Evolutionary conservation across 768 basidiomycete genomes (phyloP).

Genomic region (Boletus insuetus): DNA sequence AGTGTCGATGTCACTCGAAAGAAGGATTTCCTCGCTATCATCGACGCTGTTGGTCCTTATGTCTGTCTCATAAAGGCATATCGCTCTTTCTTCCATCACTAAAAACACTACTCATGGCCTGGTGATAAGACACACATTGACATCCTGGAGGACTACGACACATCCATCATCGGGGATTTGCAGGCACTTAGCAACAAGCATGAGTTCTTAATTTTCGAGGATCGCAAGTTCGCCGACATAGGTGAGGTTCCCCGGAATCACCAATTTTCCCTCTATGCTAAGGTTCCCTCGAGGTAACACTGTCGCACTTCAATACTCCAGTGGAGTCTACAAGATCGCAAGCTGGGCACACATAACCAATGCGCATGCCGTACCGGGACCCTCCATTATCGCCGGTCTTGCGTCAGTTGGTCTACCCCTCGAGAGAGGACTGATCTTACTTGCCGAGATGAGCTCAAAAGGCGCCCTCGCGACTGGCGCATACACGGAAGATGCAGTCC

Average conservation of each 20-base stretch:
- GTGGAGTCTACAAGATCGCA: constrained; percentile 90
- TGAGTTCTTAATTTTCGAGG: constrained; percentile 96
- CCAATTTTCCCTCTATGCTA: background rate
- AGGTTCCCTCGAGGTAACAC: constrained; percentile 75
- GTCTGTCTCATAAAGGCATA: constrained; percentile 92
- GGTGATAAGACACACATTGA: constrained; percentile 87
- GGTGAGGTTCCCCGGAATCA: constrained; percentile 46
- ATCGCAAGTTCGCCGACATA: constrained; percentile 98
- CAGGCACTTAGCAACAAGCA: constrained; percentile 71
- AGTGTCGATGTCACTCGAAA: constrained; percentile 90
- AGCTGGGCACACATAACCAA: constrained; percentile 97
- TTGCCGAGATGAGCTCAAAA: constrained; percentile 95
- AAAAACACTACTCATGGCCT: constrained; percentile 22
- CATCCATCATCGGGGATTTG: constrained; percentile 64
- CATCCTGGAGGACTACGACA: constrained; percentile 89
- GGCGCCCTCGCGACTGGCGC: constrained; percentile 79
- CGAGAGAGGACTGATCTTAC: constrained; percentile 78
- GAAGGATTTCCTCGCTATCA: constrained; percentile 76
- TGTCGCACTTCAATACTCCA: constrained; percentile 90
- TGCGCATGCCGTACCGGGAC: constrained; percentile 95
- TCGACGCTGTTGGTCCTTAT: constrained; percentile 84
- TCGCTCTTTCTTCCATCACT: constrained; percentile 6
- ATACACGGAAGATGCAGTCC: constrained; percentile 82
- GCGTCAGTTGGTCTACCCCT: constrained; percentile 81
- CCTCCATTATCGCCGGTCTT: constrained; percentile 89